A percentile compares a stretch with the other conserved stretches of the same genome.
Conservation (phyloP, 73 alveolate species). For the Symbiodinium pilosum region DNA sequence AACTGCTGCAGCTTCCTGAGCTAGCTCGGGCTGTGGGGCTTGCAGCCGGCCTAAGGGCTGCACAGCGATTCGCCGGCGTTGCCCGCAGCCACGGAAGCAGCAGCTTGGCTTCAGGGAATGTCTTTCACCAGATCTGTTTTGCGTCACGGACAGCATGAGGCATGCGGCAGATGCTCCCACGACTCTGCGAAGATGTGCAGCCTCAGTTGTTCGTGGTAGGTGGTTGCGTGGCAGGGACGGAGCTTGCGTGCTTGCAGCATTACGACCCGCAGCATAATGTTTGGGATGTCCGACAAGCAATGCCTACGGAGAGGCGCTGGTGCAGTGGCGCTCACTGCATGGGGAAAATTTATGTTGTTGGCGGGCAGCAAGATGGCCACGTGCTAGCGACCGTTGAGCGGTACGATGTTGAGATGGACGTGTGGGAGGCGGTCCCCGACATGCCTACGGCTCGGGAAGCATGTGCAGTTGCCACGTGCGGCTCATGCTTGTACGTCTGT, state of each 20-base stretch:
- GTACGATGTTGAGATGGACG: slow-evolving; percentile 17
- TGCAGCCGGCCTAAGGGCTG: slow-evolving; percentile 18
- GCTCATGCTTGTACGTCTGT: slow-evolving; percentile 13
- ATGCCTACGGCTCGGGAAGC: slow-evolving; percentile 74
- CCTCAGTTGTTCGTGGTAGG: slow-evolving; percentile 56
- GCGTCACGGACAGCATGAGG: not conserved
- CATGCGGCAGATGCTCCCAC: slow-evolving; percentile 5
- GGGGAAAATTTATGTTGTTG: slow-evolving; percentile 53
- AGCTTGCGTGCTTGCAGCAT: slow-evolving; percentile 26
- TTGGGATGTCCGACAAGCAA: slow-evolving; percentile 47
- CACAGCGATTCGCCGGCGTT: slow-evolving; percentile 42
- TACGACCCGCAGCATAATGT: not conserved
- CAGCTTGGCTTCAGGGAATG: not conserved
- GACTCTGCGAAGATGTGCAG: not conserved
- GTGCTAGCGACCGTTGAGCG: slow-evolving; percentile 55
- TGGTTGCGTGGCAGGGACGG: slow-evolving; percentile 59
- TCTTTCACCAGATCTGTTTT: not conserved
- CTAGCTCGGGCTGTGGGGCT: slow-evolving; percentile 40
- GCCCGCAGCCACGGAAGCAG: slow-evolving; percentile 28
- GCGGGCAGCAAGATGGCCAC: slow-evolving; percentile 77
- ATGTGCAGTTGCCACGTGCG: slow-evolving; percentile 47
- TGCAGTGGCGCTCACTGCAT: slow-evolving; percentile 37
- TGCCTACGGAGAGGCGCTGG: slow-evolving; percentile 90
- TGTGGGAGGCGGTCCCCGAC: slow-evolving; percentile 57
- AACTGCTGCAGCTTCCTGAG: slow-evolving; percentile 19